Base-by-base conservation (phyloP, 306 rosid genomes). In the Rosa lucieae region DNA sequence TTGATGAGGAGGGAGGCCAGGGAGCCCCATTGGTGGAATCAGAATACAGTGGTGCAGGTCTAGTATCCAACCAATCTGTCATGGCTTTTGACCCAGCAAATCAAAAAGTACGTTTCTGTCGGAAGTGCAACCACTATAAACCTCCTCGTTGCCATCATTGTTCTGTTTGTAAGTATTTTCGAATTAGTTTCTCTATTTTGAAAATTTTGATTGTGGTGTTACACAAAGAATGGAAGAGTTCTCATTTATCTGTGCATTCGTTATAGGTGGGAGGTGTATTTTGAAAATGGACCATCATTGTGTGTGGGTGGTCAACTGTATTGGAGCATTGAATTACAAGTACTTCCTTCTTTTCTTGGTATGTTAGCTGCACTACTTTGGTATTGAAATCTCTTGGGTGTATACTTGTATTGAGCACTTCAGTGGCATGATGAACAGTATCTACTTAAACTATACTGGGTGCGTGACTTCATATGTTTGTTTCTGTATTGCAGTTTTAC, bases 281-380 rank as follows among this genome's bases (percentile, higher is more conserved):
- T 79, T 92, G 78, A 92, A 90, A 86, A 89, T 92, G 97, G 97
- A 92, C 61, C 97, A 90, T 81, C 97, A 92, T 68, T 92, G 97
- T 80, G 89, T 92, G 35, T 92, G 94, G 94, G 94, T 92, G 42
- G 94, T 90, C 48, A 90, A 90, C 71, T 90, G 94, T 79, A 94
- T 92, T 75, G 97, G 97, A 59, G 94, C 97, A 8, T 84, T 87
- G 86, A 90, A 92, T 81, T 92, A 92, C 79, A 90, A 90, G 85
- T 84, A 82, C 82, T 92, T 92, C 87, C 87, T 90, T 84, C 92
- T 92, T 75, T 92, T 90, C 85, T 81, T 92, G 93, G 93, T 92
- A 92, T 43, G 88, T 82, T 17, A 18, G 52, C 39, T 76, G 12
- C 29, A 52, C n/a, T 49, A 12, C 5, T 21, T 69, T 46, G 61